phyloP scores from a whole-genome alignment of 2,329 filamentous ascomycete species.

The Dichotomopilus funicola region DNA sequence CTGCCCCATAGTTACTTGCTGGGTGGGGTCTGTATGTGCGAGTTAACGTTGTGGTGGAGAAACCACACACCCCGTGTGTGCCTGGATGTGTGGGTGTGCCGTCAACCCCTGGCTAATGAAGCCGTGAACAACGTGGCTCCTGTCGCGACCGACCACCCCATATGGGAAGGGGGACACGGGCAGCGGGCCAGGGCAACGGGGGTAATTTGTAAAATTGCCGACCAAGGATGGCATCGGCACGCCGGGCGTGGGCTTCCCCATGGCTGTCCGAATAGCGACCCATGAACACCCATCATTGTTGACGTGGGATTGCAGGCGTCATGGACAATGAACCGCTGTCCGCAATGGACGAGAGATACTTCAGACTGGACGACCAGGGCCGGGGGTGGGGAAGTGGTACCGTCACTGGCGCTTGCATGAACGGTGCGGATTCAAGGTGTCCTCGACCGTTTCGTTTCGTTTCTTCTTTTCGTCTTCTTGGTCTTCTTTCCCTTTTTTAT shows the following conservation, averaged over 20 bases:
- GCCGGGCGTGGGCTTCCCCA: not conserved
- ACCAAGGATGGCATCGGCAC: slow-evolving; percentile 18
- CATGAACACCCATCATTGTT: slow-evolving; percentile 10
- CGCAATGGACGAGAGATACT: slow-evolving; percentile 4
- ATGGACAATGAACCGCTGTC: slow-evolving; percentile 9
- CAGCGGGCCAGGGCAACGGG: slow-evolving; percentile 21
- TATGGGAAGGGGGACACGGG: slow-evolving; percentile 6
- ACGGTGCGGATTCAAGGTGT: too few species aligned
- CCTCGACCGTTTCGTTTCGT: too few species aligned
- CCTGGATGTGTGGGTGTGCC: slow-evolving; percentile 1
- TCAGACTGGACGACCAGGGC: slow-evolving; percentile 1
- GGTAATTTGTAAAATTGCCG: slow-evolving; percentile 22
- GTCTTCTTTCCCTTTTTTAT: not conserved
- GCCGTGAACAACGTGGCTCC: slow-evolving; percentile 33
- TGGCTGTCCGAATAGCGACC: not conserved
- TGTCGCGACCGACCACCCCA: slow-evolving; percentile 22
- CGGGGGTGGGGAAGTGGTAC: slow-evolving; percentile 2
- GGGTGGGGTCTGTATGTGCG: not conserved
- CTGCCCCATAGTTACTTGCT: not conserved
- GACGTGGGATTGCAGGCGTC: slow-evolving; percentile 21
- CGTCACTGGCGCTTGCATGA: not conserved
- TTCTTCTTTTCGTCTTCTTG: too few species aligned
- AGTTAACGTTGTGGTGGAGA: slow-evolving; percentile 22
- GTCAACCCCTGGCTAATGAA: slow-evolving; percentile 27
- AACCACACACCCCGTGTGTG: not conserved